Base-by-base conservation (phyloP, 1,139 yeast species). In the Diutina sp. region DNA sequence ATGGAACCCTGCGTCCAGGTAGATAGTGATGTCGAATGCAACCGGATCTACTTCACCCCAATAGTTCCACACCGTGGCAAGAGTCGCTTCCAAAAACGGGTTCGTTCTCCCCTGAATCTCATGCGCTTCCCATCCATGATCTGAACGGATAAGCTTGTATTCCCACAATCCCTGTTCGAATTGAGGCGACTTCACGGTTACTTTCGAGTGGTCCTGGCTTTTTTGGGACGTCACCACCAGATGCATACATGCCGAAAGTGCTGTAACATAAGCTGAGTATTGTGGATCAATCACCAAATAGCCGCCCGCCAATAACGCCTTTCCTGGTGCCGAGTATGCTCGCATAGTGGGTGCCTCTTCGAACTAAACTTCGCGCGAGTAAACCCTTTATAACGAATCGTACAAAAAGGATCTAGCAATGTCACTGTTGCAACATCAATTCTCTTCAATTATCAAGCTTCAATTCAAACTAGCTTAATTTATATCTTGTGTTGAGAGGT, bases 271-370 rank as follows among this genome's bases (percentile, higher is more conserved):
- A 0, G 97, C 83, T 55, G 77, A 73, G 69, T 87, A 90, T 50
- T 67, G 68, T 0, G 93, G 91, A 58, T 88, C 95, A 30, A 93
- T 73, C 0, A 93, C 98, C 55, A 93, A 76, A 67, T 93, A 93
- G 0, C 99, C 99, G 11, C 99, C 99, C 0, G 95, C 97, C 18
- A 93, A 65, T 46, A 93, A 74, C 1, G 97, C 98, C 69, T 93
- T 93, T 0, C 98, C 97, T 0, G 99, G 98, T 0, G 98, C 95
- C 65, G 53, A 50, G 21, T 50, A 50, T 4, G 53, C 53, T 8
- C 32, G 53, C 53, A 50, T 50, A 8, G 21, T 21, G 25, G 25
- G 25, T 21, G 25, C 25, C 25, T 21, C 25, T 21, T 21, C 25
- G 25, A 21, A 21, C 25, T 21, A 21, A 21, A 3, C 25, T 21